Evolutionary conservation across 306 rosid genomes (phyloP), one percentile per base, ranked within the genome.

Genomic region (Vicia villosa): DNA sequence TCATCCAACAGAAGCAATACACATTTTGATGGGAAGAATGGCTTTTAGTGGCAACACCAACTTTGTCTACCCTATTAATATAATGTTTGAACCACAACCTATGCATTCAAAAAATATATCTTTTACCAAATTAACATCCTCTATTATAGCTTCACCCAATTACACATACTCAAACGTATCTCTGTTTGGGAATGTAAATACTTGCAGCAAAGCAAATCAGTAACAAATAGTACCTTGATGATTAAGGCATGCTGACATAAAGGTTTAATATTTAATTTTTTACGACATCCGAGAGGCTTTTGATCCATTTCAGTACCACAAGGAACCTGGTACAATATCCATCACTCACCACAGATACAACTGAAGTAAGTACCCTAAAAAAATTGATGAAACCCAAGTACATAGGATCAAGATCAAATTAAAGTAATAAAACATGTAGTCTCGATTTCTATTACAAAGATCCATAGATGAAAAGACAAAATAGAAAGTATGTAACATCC

Each of bases 221-320:
- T 42, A 47, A 58, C 26, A 63, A 46, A 51, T 21, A 34, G 68
- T 88, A 94, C 98, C 98, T 90, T 94, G 73, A 43, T 20, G 50
- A 47, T 87, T 75, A 72, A 63, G 68, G 82, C 88, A 87, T 94
- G 98, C 70, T 87, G 78, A 77, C 98, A 94, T 68, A 94, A 66
- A 72, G 92, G 90, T 60, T 76, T 52, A 76, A 90, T 82, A 61
- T 76, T 73, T 63, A 97, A 94, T 43, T 17, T 84, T 73, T 87
- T 90, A 47, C 79, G 87, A 77, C 98, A 94, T 82, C 77, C 86
- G 32, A 97, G 98, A 66, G 97, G 96, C 82, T 85, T 94, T 78
- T 94, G 96, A 61, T 88, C 89, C 87, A 43, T 84, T 87, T 94
- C 97, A n/a, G 88, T 88, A 66, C 98, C 98, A 69, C 98, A 94